Conservation (phyloP, 2,329 filamentous ascomycete species). For the Fusarium domesticum region DNA sequence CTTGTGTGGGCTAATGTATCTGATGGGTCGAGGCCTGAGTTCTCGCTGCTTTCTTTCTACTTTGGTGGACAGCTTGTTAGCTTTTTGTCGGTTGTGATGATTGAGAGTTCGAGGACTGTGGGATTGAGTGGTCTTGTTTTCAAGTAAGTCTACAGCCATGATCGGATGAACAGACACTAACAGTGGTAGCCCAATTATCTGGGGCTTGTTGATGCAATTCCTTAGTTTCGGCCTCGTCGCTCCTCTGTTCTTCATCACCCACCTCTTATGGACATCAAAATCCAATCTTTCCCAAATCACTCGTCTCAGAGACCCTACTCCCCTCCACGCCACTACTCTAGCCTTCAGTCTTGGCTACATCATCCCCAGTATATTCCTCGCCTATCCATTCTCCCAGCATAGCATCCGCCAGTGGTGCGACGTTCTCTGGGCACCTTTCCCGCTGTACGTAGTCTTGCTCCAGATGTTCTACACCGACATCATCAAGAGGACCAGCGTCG, state of each 20-base stretch:
- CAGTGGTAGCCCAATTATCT: constrained; percentile 19
- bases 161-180: constrained; percentile 1
- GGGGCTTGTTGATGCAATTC: constrained; percentile 21
- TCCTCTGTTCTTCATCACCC: constrained; percentile 21
- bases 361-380: constrained; percentile 15
- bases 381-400: constrained; percentile 18
- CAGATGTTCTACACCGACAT: constrained; percentile 17
- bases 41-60: constrained; percentile 21
- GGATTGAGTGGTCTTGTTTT: constrained; percentile 13
- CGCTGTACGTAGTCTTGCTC: constrained; percentile 14
- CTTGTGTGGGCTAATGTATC: constrained; percentile 23
- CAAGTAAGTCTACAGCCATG: constrained; percentile 21
- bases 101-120: constrained; percentile 19
- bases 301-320: constrained; percentile 17
- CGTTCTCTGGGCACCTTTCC: constrained; percentile 23
- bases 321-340: constrained; percentile 17
- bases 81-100: constrained; percentile 19
- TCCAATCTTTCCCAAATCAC: constrained; percentile 8
- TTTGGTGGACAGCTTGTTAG: constrained; percentile 23
- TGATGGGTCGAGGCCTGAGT: constrained; percentile 22
- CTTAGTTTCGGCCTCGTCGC: constrained; percentile 24
- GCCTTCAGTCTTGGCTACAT: constrained; percentile 24
- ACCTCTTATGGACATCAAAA: constrained; percentile 20
- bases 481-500: constrained; percentile 22
- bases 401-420: constrained; percentile 22